A percentile compares a stretch with the other conserved stretches of the same genome.
These are phyloP conservation scores for Penicillium psychrofluorescens DNA, from an alignment of 495 filamentous ascomycete genomes.

Conservation along the genomic window DNA sequence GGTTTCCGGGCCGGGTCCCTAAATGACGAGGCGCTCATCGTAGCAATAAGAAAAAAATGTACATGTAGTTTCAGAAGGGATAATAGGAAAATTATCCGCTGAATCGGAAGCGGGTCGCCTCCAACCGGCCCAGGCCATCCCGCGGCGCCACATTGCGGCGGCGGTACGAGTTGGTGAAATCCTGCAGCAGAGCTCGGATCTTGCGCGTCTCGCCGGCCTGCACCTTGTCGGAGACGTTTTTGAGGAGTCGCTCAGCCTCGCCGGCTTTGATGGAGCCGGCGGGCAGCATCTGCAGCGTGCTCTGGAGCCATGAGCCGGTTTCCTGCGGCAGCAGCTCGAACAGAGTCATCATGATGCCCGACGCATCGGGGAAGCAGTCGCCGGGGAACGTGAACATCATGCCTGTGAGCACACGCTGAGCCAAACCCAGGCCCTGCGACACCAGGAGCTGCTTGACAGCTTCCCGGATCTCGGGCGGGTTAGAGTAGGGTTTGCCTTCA, in stretches of 20 bases:
- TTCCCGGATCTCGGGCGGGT: conserved; percentile 55
- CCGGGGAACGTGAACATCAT: conserved; percentile 98
- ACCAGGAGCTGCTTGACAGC: conserved; percentile 66
- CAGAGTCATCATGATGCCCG: conserved; percentile 78
- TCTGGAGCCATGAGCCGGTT: conserved; percentile 69
- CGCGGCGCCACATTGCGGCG: conserved; percentile 90
- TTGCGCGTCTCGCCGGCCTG: conserved; percentile 66
- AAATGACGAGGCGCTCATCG: too few relatives aligned
- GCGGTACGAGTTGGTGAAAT: conserved; percentile 93
- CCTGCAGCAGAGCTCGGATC: conserved; percentile 80
- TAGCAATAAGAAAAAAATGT: conserved; percentile 6
- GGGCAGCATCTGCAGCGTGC: conserved; percentile 77
- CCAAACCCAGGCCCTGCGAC: conserved; percentile 66
- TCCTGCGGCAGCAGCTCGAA: conserved; percentile 81
- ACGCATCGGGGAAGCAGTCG: conserved; percentile 91
- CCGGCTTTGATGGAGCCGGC: conserved; percentile 64
- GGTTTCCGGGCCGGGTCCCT: neutral
- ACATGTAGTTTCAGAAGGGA: conserved; percentile 8
- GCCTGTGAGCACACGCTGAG: conserved; percentile 81
- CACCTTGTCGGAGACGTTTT: conserved; percentile 59
- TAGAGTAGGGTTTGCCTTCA: conserved; percentile 38
- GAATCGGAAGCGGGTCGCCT: conserved; percentile 82
- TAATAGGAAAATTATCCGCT: conserved; percentile 36
- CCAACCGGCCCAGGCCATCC: conserved; percentile 78
- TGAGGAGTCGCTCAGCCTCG: conserved; percentile 58